These are phyloP conservation scores for Eucalyptus fibrosa DNA, from an alignment of 345 rosid species.

Conservation along the genomic window DNA sequence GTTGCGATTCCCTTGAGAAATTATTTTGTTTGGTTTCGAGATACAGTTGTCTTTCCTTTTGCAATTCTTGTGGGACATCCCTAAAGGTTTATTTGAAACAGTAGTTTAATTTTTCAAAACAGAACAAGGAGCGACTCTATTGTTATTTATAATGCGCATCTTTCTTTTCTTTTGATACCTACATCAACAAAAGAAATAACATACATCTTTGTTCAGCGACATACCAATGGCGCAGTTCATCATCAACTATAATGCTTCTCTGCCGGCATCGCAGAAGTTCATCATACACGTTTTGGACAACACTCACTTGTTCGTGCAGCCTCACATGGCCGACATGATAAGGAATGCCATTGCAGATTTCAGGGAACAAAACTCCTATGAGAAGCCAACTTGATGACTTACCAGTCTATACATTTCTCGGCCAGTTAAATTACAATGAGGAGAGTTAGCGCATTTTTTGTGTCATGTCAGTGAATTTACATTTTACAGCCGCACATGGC, in stretches of 20 bases:
- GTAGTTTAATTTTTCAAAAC: neutral
- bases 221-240: constrained; percentile 84
- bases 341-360: constrained; percentile 64
- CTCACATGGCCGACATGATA: constrained; percentile 57
- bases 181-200: neutral
- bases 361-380: constrained; percentile 79
- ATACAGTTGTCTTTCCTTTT: neutral
- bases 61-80: neutral
- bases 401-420: neutral
- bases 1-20: neutral
- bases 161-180: neutral
- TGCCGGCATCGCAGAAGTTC: constrained; percentile 76
- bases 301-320: constrained; percentile 77
- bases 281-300: constrained; percentile 60
- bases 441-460: neutral
- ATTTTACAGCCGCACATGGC: accelerated
- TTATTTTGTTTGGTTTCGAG: neutral
- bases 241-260: constrained; percentile 44
- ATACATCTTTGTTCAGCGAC: constrained; percentile 30
- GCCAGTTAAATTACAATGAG: neutral
- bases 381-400: constrained; percentile 50
- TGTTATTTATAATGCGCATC: neutral
- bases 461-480: neutral
- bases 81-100: neutral
- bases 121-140: neutral